Conservation (phyloP, 2,329 filamentous ascomycete genomes). For the Rutstroemia sp. region DNA sequence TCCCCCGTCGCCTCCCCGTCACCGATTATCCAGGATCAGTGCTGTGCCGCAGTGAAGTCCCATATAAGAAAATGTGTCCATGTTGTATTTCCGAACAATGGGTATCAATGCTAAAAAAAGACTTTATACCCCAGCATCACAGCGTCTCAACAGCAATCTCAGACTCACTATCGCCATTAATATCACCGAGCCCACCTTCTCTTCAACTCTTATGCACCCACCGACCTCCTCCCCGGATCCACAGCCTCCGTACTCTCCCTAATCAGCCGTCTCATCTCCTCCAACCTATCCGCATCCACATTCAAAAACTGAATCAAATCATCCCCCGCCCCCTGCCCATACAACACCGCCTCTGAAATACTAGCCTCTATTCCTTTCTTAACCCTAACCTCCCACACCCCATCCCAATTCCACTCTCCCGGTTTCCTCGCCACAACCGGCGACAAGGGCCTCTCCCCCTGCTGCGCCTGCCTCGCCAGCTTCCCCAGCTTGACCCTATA, state of each 20-base stretch:
- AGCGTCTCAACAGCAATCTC: too few relatives aligned
- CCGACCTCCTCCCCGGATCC: conserved; percentile 20
- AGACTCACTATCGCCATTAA: too few relatives aligned
- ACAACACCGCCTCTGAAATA: conserved; percentile 72
- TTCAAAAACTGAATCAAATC: conserved; percentile 67
- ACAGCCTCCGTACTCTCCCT: conserved; percentile 38
- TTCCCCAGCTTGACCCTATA: conserved; percentile 47
- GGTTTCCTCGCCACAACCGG: conserved; percentile 41
- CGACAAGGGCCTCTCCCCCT: background rate
- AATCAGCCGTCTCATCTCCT: conserved; percentile 51
- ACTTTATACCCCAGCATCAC: background rate
- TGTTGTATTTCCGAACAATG: too few relatives aligned
- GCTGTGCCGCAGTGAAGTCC: too few relatives aligned
- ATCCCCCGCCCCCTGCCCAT: conserved; percentile 54
- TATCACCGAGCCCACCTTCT: background rate
- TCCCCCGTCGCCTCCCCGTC: too few relatives aligned
- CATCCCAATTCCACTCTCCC: conserved; percentile 95
- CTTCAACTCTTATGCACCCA: background rate
- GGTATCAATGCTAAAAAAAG: too few relatives aligned
- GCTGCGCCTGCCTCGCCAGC: conserved; percentile 13
- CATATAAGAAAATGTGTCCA: too few relatives aligned
- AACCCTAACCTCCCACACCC: conserved; percentile 89
- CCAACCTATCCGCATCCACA: conserved; percentile 52
- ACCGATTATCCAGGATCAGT: too few relatives aligned
- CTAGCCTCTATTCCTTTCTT: conserved; percentile 71